These are phyloP conservation scores for Cicer yamashitae DNA, from an alignment of 306 rosid species.

Conservation along the genomic window DNA sequence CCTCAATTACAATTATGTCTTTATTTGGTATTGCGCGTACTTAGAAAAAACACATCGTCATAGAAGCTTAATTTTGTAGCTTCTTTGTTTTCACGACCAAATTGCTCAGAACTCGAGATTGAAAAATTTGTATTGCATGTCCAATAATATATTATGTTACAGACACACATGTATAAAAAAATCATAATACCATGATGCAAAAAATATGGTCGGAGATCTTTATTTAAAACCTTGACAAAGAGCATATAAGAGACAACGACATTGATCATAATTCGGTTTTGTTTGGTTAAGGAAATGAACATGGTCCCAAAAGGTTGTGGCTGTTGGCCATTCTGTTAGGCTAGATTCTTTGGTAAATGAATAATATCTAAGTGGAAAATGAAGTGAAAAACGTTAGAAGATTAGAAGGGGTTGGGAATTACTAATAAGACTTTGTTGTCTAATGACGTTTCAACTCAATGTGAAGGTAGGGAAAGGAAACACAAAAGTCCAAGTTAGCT, in stretches of 20 bases:
- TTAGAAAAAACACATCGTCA: too few relatives aligned
- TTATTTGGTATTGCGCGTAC: too few relatives aligned
- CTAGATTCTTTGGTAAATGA: constrained; percentile 34
- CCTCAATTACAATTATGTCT: too few relatives aligned
- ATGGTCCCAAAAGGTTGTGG: constrained; percentile 33
- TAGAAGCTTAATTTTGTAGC: too few relatives aligned
- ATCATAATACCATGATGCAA: background rate
- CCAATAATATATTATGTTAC: too few relatives aligned
- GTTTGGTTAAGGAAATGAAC: constrained; percentile 35
- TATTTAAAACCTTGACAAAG: background rate
- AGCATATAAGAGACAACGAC: background rate
- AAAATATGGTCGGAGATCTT: too few relatives aligned
- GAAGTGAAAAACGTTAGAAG: constrained; percentile 25
- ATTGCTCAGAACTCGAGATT: too few relatives aligned
- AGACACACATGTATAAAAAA: too few relatives aligned
- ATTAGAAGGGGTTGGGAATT: constrained; percentile 20
- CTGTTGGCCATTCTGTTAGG: constrained; percentile 29
- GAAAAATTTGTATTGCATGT: too few relatives aligned
- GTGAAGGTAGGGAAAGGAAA: constrained; percentile 38
- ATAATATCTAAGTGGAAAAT: constrained; percentile 7
- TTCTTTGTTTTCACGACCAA: too few relatives aligned
- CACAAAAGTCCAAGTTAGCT: constrained; percentile 34
- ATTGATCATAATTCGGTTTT: constrained; percentile 15
- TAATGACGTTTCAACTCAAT: constrained; percentile 44
- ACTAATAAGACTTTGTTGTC: background rate